phyloP scores from a whole-genome alignment of 805 yeast genomes.

The Blastobotrys attinorum region DNA sequence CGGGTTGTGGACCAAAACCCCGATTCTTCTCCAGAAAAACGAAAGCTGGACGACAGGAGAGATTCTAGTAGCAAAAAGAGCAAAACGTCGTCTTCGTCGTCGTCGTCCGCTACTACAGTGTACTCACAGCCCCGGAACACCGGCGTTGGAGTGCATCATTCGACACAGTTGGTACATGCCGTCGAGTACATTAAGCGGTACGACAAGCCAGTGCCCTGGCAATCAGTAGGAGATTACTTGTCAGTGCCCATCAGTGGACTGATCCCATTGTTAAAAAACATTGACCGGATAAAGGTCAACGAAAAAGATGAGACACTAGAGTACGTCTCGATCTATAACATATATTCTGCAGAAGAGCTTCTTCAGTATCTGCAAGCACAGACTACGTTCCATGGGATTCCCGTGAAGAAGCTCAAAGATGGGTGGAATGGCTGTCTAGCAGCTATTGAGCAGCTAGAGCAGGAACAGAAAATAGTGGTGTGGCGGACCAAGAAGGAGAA shows the following conservation, averaged over 20 bases:
- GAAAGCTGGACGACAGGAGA: constrained; percentile 7
- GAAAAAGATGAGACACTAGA: constrained; percentile 58
- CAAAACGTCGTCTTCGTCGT: neutral
- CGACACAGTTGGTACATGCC: constrained; percentile 84
- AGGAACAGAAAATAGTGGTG: constrained; percentile 68
- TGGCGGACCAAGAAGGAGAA: constrained; percentile 88
- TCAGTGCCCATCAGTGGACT: constrained; percentile 56
- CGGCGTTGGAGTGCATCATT: constrained; percentile 50
- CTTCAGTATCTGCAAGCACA: constrained; percentile 67
- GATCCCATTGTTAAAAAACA: constrained; percentile 61
- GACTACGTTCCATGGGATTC: constrained; percentile 77
- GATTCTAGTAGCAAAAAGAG: constrained; percentile 2
- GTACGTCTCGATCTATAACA: constrained; percentile 83
- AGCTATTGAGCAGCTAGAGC: constrained; percentile 72
- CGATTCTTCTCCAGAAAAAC: constrained; percentile 7
- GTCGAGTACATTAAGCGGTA: constrained; percentile 73
- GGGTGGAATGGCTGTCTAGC: constrained; percentile 92
- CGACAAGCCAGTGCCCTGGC: constrained; percentile 61
- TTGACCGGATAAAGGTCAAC: constrained; percentile 70
- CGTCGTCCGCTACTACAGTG: constrained; percentile 18
- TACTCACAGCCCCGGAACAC: constrained; percentile 31
- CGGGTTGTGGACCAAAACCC: constrained; percentile 10
- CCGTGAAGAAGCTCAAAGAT: constrained; percentile 73
- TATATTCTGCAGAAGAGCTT: constrained; percentile 71
- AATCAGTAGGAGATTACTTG: constrained; percentile 59